Base-by-base conservation (phyloP, 2,329 filamentous ascomycete genomes). In the Plectosphaerella sp. region DNA sequence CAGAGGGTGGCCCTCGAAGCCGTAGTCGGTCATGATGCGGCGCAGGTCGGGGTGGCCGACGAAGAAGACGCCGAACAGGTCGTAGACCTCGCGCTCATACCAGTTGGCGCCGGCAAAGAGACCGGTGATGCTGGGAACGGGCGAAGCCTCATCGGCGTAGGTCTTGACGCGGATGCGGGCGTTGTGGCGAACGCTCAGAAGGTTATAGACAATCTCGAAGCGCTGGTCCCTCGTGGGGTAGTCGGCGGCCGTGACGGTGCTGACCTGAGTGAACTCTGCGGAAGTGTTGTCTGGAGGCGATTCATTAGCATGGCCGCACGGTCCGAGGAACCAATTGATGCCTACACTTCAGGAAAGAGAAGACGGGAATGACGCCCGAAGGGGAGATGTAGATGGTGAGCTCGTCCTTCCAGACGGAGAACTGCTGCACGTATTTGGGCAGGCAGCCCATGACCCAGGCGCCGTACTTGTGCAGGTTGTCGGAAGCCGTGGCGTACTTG, bases 401-500 rank as follows among this genome's bases (percentile, higher is more conserved):
- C 74, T 99, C 94, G 69, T 99, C 94, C 77, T 99, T 99, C 94
- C 94, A 99, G 52, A 99, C 93, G 12, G 92, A 96, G 77, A 97
- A 97, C 76, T 99, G 94, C 77, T 99, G 95, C 64, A 99, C 84
- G 74, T 96, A 97, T 79, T 97, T 97, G 64, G 94, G 95, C 66
- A 99, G 75, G 72, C 90, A 96, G 61, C 91, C 92, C 84, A 99
- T 93, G 65, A 99, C 77, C 82, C 96, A 99, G 67, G 95, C 86
- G 65, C 94, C 94, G 68, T 99, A 99, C 65, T 86, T 88, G 79
- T 99, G 94, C 67, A 97, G 79, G 67, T 87, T 82, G 60, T 96
- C 89, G 61, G 89, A 84, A 76, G 93, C 94, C 67, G 89, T 86
- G 69, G 87, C 80, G 74, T 91, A 95, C 74, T 94, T 96, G 80